These are phyloP conservation scores for Pseudotsuga menziesii DNA, from an alignment of 75 land plant species.

Conservation along the genomic window DNA sequence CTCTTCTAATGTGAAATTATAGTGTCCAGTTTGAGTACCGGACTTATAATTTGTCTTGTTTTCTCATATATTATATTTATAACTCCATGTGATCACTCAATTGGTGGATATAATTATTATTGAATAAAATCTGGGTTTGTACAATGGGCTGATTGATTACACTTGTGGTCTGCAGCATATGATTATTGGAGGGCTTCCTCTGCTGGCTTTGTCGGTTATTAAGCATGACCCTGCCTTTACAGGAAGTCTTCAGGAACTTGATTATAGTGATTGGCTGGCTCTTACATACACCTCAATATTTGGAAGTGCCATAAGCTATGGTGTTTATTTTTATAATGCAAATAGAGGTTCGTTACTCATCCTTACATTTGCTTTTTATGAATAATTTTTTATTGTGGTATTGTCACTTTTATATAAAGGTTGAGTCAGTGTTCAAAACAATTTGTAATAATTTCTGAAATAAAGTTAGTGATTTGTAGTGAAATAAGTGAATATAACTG, in stretches of 20 bases:
- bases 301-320: constrained; percentile 99
- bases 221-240: constrained; percentile 76
- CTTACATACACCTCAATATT: constrained; percentile 87
- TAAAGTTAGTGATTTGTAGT: too few species aligned
- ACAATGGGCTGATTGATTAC: not conserved
- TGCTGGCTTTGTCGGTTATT: constrained; percentile 51
- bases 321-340: constrained; percentile 95
- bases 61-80: not conserved
- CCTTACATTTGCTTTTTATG: too few species aligned
- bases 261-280: constrained; percentile 58
- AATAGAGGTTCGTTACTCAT: constrained; percentile 60
- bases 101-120: not conserved
- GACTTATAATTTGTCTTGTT: not conserved
- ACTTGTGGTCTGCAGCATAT: constrained; percentile 67
- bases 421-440: too few species aligned
- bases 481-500: too few species aligned
- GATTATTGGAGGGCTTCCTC: constrained; percentile 92
- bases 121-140: not conserved
- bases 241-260: constrained; percentile 61
- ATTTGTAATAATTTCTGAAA: too few species aligned
- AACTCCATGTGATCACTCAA: not conserved
- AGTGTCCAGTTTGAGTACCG: not conserved
- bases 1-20: not conserved
- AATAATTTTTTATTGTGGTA: too few species aligned
- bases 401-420: too few species aligned